A percentile compares a stretch with the other conserved stretches of the same genome.
Conservation (phyloP, 2,329 filamentous ascomycete genomes). For the Penicillium sp. region DNA sequence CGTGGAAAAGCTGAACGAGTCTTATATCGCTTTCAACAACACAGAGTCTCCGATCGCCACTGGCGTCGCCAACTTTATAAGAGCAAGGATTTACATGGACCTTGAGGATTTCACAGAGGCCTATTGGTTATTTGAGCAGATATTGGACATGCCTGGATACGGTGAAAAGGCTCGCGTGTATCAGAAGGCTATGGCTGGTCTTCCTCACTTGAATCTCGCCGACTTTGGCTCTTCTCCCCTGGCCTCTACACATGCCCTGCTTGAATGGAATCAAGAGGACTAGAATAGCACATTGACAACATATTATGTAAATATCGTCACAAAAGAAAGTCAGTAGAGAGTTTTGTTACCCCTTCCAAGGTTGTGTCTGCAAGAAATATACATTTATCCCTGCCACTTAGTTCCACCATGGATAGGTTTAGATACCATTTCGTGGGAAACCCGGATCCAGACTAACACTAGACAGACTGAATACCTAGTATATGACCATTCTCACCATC, state of each 20-base stretch:
- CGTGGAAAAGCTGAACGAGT: constrained; percentile 1
- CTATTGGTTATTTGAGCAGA: constrained; percentile 17
- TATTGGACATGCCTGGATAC: constrained; percentile 19
- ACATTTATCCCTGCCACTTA: too few relatives aligned
- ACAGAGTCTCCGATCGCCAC: constrained; percentile 6
- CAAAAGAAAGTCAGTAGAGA: too few relatives aligned
- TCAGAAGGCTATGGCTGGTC: constrained; percentile 14
- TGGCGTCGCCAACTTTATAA: constrained; percentile 22
- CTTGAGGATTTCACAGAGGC: constrained; percentile 15
- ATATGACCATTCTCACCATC: too few relatives aligned
- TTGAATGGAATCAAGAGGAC: not conserved
- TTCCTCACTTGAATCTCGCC: constrained; percentile 2
- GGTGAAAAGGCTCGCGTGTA: constrained; percentile 14
- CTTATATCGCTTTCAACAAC: too few relatives aligned
- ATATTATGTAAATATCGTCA: too few relatives aligned
- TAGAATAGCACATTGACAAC: not conserved
- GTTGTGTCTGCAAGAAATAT: too few relatives aligned
- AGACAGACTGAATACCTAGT: too few relatives aligned
- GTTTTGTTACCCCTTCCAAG: too few relatives aligned
- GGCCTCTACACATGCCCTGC: constrained; percentile 7
- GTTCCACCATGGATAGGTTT: too few relatives aligned
- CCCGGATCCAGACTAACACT: too few relatives aligned
- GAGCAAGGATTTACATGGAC: constrained; percentile 20
- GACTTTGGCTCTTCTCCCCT: not conserved
- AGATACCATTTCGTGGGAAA: too few relatives aligned